These are phyloP conservation scores for Cystoisospora suis DNA, from an alignment of 169 alveolate genomes.

Conservation along the genomic window DNA sequence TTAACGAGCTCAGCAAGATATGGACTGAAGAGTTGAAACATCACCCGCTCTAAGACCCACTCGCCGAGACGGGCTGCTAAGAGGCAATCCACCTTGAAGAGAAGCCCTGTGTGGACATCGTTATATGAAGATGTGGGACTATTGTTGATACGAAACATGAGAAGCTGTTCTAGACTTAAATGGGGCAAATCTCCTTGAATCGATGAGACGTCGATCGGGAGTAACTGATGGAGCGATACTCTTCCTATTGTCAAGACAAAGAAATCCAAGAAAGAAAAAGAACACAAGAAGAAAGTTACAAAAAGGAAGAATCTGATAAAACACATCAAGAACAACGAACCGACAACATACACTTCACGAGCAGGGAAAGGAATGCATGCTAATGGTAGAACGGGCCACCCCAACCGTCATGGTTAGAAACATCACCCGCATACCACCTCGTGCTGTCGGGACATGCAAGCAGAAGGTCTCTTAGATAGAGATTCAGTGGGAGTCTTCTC, in stretches of 20 bases:
- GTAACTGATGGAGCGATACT: not conserved
- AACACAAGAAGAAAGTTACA: not conserved
- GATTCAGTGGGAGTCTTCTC: no score
- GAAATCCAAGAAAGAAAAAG: not conserved
- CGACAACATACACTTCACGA: not conserved
- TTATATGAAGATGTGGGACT: not conserved
- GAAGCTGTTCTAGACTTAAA: not conserved
- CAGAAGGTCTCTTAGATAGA: no score
- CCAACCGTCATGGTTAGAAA: no score
- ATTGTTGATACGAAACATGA: slow-evolving; percentile 1
- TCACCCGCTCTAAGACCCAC: not conserved
- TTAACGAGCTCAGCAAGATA: no score
- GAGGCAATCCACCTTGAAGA: not conserved
- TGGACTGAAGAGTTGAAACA: not conserved
- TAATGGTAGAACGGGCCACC: no score
- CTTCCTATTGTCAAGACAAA: not conserved
- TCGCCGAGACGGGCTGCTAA: not conserved
- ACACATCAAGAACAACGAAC: not conserved
- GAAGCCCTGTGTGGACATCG: not conserved
- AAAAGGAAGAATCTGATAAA: not conserved
- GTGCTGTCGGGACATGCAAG: no score
- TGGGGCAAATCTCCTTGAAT: not conserved
- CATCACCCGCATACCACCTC: no score
- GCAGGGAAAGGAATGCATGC: no score
- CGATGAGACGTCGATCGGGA: not conserved